Percentiles rank a stretch among this genome's conserved stretches.
These are phyloP conservation scores for Diospyros kaki DNA, from an alignment of 148 eudicot genomes.

Conservation along the genomic window DNA sequence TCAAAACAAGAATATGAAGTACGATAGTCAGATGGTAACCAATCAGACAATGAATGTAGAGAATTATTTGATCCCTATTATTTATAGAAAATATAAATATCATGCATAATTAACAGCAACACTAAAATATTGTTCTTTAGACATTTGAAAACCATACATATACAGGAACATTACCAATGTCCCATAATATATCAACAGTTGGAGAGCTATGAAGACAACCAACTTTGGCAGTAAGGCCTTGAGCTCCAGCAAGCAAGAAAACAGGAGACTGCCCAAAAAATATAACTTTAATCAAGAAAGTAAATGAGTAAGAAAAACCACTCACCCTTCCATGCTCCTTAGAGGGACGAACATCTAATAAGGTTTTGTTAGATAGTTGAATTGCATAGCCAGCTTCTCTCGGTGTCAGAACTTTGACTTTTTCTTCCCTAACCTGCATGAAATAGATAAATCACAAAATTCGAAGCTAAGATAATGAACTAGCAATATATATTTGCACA, in stretches of 20 bases:
- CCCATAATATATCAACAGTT: background rate
- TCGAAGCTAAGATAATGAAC: background rate
- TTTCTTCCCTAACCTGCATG: constrained; percentile 76
- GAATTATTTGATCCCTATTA: too few relatives aligned
- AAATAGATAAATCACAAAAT: constrained; percentile 23
- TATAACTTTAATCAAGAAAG: background rate
- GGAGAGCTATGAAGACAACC: background rate
- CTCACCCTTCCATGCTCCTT: constrained; percentile 74
- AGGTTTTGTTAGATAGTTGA: constrained; percentile 70
- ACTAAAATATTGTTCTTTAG: background rate
- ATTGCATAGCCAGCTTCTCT: constrained; percentile 96
- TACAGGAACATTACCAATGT: constrained; percentile 10
- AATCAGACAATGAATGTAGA: background rate
- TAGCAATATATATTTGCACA: background rate
- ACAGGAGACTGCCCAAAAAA: background rate
- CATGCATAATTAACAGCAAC: background rate
- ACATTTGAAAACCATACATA: background rate
- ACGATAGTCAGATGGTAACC: background rate
- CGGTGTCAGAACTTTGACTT: constrained; percentile 74
- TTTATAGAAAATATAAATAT: too few relatives aligned
- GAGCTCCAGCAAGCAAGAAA: background rate
- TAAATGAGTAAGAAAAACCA: background rate
- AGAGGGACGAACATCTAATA: constrained; percentile 90
- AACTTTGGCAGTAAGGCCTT: background rate
- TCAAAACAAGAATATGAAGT: constrained; percentile 17